Percentiles rank a stretch among this genome's conserved stretches.
Evolutionary conservation across 2,329 filamentous ascomycete genomes (phyloP).

Genomic region (Pezicula carpinea): DNA sequence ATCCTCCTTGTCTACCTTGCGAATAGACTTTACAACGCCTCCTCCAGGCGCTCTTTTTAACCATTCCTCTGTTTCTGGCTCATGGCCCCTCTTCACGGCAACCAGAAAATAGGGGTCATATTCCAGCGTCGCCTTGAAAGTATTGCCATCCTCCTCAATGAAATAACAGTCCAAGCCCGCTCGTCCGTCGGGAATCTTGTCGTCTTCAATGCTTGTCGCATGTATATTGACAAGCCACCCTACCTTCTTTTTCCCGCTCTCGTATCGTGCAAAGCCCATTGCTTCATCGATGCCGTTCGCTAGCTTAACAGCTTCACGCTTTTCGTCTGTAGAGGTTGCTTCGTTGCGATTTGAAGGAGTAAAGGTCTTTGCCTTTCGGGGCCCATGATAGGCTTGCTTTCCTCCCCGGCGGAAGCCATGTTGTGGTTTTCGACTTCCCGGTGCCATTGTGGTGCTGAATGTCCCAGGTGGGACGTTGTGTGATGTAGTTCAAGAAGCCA

Average conservation of each 20-base stretch:
- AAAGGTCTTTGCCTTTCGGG: slow-evolving; percentile 68
- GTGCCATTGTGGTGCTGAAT: slow-evolving; percentile 43
- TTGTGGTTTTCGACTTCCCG: slow-evolving; percentile 51
- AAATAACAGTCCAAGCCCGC: slow-evolving; percentile 97
- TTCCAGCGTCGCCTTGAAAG: slow-evolving; percentile 93
- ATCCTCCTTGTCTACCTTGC: slow-evolving; percentile 85
- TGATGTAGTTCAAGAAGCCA: background rate
- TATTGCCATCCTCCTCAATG: slow-evolving; percentile 75
- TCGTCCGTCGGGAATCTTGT: slow-evolving; percentile 76
- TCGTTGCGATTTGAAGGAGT: slow-evolving; percentile 74
- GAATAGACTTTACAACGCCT: slow-evolving; percentile 74
- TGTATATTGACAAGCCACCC: slow-evolving; percentile 98
- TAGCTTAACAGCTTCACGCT: slow-evolving; percentile 77
- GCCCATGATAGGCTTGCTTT: slow-evolving; percentile 67
- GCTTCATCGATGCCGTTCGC: slow-evolving; percentile 88
- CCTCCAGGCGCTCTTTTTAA: slow-evolving; percentile 71
- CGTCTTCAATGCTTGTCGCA: slow-evolving; percentile 79
- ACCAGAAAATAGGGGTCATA: slow-evolving; percentile 97
- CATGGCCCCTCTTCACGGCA: slow-evolving; percentile 80
- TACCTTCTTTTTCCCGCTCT: slow-evolving; percentile 73
- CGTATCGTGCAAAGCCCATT: slow-evolving; percentile 91
- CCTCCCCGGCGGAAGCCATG: slow-evolving; percentile 64
- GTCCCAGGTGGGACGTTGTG: slow-evolving; percentile 8
- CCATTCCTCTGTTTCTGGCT: slow-evolving; percentile 96
- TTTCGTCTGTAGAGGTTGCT: slow-evolving; percentile 87